Evolutionary conservation across 2,329 filamentous ascomycete species (phyloP), one percentile per base, ranked within the genome.

Genomic region (Cercospora zeae-maydis): DNA sequence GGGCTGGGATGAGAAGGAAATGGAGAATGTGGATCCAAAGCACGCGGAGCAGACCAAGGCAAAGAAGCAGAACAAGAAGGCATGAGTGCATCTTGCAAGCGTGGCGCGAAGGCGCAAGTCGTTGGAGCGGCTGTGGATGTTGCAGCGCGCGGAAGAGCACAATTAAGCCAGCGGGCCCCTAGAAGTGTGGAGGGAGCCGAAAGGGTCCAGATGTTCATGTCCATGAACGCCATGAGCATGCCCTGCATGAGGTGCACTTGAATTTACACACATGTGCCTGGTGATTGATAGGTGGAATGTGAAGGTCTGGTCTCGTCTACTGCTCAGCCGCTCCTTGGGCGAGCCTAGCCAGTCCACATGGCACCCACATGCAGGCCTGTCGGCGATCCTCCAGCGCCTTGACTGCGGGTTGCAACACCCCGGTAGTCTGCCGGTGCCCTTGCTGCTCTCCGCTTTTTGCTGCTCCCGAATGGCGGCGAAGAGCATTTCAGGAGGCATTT

Each of bases 1-100:
- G 59, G 67, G 71, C 19, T 76, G 74, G 75, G 66, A 70, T 34
- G 75, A 75, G 63, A 66, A 70, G 31, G 68, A 71, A 49, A 67
- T 67, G 34, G 65, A 64, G 63, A 67, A 61, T 52, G 47, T 64
- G 27, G 65, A 56, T 49, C 61, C 61, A 39, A 61, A 66, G 61
- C 42, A 62, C 42, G 60, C 45, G 19, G 58, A 54, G 36, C 64
- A 65, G 49, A 42, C 52, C 33, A 39, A 65, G 61, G 53, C 34
- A 33, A 64, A 61, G 59, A 47, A 45, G 11, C 39, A 45, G 27
- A 47, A 30, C 33, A 61, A 56, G 51, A 56, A 52, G 58, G 21
- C 49, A 52, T 61, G 36, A 54, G 19, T 7, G 10, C 21, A 14
- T 21, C 9, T n/a, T 16, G n/a, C 39, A 57, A 36, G 34, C 21